phyloP scores from a whole-genome alignment of 75 land plant genomes.

The Sequoia sempervirens region DNA sequence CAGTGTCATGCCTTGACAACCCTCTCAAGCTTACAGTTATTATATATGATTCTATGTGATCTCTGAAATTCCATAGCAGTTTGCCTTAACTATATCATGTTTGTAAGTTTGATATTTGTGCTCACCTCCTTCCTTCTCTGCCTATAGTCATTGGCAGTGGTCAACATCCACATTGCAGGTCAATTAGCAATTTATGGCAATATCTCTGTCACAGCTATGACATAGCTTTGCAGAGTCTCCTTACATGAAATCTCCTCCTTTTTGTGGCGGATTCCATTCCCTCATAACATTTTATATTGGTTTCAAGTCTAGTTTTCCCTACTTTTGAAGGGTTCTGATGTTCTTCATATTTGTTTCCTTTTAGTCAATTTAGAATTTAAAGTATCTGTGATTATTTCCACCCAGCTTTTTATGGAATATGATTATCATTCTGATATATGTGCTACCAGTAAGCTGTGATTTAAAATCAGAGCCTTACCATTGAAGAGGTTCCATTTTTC shows the following conservation, averaged over 20 bases:
- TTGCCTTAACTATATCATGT: background rate
- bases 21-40: background rate
- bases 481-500: background rate
- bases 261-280: background rate
- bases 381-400: background rate
- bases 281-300: background rate
- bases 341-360: background rate
- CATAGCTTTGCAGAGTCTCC: background rate
- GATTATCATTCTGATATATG: background rate
- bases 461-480: background rate
- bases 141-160: background rate
- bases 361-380: background rate
- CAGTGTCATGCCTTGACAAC: background rate
- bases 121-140: background rate
- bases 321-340: background rate
- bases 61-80: background rate
- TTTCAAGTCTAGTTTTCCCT: background rate
- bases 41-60: background rate
- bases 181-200: background rate
- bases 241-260: background rate
- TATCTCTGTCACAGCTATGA: background rate
- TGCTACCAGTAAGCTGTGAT: background rate
- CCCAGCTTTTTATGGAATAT: background rate
- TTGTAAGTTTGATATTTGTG: background rate
- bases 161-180: background rate